A percentile compares a stretch with the other conserved stretches of the same genome.
These are phyloP conservation scores for Russula virescens DNA, from an alignment of 768 basidiomycete species.

Conservation along the genomic window DNA sequence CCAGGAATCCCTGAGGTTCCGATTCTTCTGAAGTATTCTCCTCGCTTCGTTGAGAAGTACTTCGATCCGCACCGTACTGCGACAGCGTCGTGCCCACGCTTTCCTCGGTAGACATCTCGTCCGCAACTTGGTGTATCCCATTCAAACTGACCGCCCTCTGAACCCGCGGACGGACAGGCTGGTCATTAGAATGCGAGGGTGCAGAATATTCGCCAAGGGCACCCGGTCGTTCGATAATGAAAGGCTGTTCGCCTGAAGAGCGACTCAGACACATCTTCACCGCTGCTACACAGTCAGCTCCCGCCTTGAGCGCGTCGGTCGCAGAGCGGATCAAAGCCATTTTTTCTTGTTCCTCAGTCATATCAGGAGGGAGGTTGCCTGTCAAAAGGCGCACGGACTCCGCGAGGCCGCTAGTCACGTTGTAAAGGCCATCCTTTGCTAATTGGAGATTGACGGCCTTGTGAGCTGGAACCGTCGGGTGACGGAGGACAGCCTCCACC, in stretches of 20 bases:
- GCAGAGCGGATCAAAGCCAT: constrained; percentile 73
- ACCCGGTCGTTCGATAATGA: constrained; percentile 58
- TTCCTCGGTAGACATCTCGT: constrained; percentile 7
- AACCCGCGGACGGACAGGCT: constrained; percentile 28
- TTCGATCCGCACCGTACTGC: background rate
- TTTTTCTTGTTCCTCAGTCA: constrained; percentile 81
- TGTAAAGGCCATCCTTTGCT: constrained; percentile 79
- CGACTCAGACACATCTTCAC: constrained; percentile 78
- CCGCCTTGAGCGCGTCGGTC: constrained; percentile 80
- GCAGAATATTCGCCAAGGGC: constrained; percentile 41
- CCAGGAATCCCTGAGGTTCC: constrained; percentile 4
- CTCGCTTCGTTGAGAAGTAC: background rate
- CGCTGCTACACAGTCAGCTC: constrained; percentile 81
- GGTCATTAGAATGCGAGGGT: constrained; percentile 44
- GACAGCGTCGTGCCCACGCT: background rate
- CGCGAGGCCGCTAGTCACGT: constrained; percentile 78
- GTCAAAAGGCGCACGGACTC: constrained; percentile 82
- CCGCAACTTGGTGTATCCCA: constrained; percentile 9
- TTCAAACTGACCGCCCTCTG: constrained; percentile 34
- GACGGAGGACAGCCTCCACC: constrained; percentile 81
- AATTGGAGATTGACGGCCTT: constrained; percentile 59
- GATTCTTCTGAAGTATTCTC: background rate
- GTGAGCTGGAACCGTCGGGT: constrained; percentile 59
- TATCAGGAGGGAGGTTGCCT: constrained; percentile 36
- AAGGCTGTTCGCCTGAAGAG: constrained; percentile 53